Evolutionary conservation across 2,329 filamentous ascomycete species (phyloP).

Genomic region (Akanthomyces uredinophilus): DNA sequence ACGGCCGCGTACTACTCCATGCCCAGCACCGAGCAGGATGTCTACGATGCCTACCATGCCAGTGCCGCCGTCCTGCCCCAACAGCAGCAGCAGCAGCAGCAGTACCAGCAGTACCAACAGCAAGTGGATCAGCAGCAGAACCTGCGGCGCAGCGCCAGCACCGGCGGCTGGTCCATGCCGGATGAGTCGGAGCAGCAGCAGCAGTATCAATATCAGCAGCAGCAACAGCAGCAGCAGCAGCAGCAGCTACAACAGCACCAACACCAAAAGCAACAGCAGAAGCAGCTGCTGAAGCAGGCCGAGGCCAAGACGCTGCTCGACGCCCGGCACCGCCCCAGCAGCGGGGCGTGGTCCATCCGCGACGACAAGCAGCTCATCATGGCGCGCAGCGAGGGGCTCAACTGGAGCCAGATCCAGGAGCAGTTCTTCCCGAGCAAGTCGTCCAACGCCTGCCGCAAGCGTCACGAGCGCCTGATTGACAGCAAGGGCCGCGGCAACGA

Average conservation of each 20-base stretch:
- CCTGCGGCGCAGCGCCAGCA: constrained; percentile 5
- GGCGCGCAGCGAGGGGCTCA: constrained; percentile 69
- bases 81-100: constrained; percentile 5
- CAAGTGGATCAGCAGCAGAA: background rate
- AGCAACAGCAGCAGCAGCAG: background rate
- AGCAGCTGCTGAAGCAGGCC: background rate
- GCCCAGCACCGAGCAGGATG: background rate
- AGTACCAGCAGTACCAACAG: background rate
- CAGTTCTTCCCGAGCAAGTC: constrained; percentile 73
- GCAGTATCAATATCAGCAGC: background rate
- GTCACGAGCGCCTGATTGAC: constrained; percentile 80
- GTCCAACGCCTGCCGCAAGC: constrained; percentile 81
- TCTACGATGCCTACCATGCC: constrained; percentile 6
- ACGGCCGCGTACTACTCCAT: constrained; percentile 1
- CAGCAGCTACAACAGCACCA: background rate
- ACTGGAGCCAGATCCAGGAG: constrained; percentile 76
- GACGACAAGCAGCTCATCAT: constrained; percentile 70
- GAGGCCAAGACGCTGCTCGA: constrained; percentile 3
- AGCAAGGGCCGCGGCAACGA: constrained; percentile 70
- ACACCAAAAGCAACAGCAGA: background rate
- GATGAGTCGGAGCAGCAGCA: background rate
- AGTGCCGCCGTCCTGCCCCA: background rate
- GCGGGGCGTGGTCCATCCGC: constrained; percentile 64
- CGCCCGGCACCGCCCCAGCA: constrained; percentile 46
- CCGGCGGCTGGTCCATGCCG: constrained; percentile 1